Evolutionary conservation across 176 grass and related monocot genomes (phyloP).

Genomic region (Zizania latifolia): DNA sequence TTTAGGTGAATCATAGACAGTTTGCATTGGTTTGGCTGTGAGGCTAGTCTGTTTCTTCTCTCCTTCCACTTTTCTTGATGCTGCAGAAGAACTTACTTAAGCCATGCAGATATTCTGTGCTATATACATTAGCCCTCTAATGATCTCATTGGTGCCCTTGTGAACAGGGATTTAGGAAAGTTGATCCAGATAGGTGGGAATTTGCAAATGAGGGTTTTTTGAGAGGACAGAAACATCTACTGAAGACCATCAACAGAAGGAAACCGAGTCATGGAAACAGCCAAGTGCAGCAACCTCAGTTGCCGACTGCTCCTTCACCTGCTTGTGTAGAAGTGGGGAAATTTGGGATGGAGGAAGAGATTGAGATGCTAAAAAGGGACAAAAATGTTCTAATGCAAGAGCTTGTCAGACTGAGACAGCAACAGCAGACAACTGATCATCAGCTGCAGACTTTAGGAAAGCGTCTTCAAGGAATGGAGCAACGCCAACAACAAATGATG

Average conservation of each 20-base stretch:
- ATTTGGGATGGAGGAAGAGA: constrained; percentile 92
- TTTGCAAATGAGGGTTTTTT: constrained; percentile 98
- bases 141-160: background rate
- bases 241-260: constrained; percentile 88
- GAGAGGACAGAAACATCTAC: constrained; percentile 77
- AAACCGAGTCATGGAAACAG: constrained; percentile 57
- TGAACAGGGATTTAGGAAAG: constrained; percentile 91
- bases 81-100: background rate
- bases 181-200: constrained; percentile 97
- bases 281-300: constrained; percentile 53
- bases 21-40: background rate
- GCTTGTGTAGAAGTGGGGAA: constrained; percentile 92
- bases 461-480: constrained; percentile 88
- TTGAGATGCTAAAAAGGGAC: constrained; percentile 84
- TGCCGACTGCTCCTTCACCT: constrained; percentile 59
- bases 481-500: constrained; percentile 90
- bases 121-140: constrained; percentile 5
- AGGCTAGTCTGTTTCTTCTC: background rate
- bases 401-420: constrained; percentile 75
- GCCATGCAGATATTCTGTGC: background rate
- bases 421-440: constrained; percentile 82
- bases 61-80: background rate
- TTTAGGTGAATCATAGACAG: background rate
- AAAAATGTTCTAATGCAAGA: constrained; percentile 99
- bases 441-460: constrained; percentile 83